Evolutionary conservation across 139 green algal species (phyloP), one percentile per base, ranked within the genome.

Genomic region (Monoraphidium neglectum): DNA sequence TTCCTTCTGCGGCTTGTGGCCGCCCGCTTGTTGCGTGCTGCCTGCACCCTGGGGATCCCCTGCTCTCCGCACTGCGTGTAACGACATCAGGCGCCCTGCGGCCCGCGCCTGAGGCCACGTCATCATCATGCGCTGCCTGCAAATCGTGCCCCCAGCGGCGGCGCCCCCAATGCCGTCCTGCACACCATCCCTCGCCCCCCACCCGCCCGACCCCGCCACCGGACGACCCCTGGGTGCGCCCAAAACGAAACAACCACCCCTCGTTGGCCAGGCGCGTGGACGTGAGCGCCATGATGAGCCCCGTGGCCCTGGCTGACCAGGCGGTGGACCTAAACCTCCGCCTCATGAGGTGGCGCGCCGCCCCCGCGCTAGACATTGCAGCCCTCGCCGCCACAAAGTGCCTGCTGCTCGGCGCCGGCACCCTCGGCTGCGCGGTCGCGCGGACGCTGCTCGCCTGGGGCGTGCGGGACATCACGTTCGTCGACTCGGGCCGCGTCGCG

Each of bases 321-420:
- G 82, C 83, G 28, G 90, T 98, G 35, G 86, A 96, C 64, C 90
- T 99, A 21, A 99, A 99, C 89, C 85, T 99, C 65, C 87, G 90
- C 12, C 90, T 99, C 18, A 99, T 99, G 96, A 84, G 90, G 33
- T 99, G 96, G 96, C 86, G 96, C 8, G 90, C 95, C 13, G 89
- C 88, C 28, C 93, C 94, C 0, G 62, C 74, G 1, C 83, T 99
- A 15, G 86, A 98, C 72, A 81, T 91, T 1, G 75, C 77, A 0
- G 24, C 57, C n/a, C 60, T 99, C 4, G 53, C 84, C 5, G 40
- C 32, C 13, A 82, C 79, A 2, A 80, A 77, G 15, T 98, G 93
- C 88, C 82, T 99, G 70, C 89, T 99, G 60, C 83, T 99, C 18
- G 96, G 94, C 88, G 86, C 85, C 37, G 93, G 93, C 78, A 98